phyloP scores from a whole-genome alignment of 306 rosid species.

The Lablab purpureus region DNA sequence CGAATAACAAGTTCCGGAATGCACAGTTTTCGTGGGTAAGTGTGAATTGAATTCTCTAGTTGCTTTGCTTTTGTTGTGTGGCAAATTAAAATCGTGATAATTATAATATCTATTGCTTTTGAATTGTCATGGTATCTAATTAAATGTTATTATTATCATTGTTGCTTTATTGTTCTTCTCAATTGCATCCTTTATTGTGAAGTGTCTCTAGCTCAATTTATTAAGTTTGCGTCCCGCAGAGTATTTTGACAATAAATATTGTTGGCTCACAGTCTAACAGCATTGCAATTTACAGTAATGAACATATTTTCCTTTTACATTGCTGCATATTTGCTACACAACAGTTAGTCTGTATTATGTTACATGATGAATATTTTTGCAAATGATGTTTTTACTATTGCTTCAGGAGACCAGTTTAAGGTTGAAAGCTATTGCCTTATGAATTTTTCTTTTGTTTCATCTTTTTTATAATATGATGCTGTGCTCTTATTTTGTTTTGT shows the following conservation, averaged over 20 bases:
- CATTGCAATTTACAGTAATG: no score
- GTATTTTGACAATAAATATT: neutral
- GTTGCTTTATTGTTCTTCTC: neutral
- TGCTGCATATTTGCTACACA: no score
- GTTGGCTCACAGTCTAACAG: neutral
- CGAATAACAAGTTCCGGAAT: slow-evolving; percentile 78
- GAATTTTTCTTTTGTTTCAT: neutral
- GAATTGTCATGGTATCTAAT: neutral
- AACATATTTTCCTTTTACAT: no score
- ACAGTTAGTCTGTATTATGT: slow-evolving; percentile 12
- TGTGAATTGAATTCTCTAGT: neutral
- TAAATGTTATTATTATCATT: neutral
- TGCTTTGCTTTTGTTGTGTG: slow-evolving; percentile 4
- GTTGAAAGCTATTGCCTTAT: neutral
- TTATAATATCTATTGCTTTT: neutral
- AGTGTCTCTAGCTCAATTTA: neutral
- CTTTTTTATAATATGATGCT: no score
- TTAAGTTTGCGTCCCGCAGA: neutral
- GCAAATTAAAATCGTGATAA: slow-evolving; percentile 15
- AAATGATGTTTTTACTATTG: slow-evolving; percentile 11
- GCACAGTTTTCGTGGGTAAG: slow-evolving; percentile 99
- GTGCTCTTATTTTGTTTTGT: no score
- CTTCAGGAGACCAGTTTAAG: neutral
- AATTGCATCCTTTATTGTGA: neutral
- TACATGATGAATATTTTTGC: neutral